Evolutionary conservation across 768 basidiomycete species (phyloP).

Genomic region (Sporobolomyces phaffii): DNA sequence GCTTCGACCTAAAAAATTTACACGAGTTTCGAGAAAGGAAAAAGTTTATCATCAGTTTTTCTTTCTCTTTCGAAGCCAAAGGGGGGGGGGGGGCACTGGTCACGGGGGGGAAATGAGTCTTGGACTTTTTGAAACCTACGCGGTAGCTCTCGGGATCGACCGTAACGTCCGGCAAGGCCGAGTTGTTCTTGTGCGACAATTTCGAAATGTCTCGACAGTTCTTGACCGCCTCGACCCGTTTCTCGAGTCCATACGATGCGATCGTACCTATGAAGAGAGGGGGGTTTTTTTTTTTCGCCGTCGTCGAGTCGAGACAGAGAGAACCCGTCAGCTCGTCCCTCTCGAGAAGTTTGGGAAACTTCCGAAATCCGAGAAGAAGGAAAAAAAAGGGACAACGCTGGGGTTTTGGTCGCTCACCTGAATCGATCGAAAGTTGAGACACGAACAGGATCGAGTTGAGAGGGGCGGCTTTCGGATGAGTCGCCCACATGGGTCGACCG

Average conservation of each 20-base stretch:
- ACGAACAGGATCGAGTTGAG: constrained; percentile 82
- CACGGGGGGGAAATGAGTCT: no score
- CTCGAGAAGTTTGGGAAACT: background rate
- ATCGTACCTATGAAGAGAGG: constrained; percentile 52
- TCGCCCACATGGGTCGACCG: constrained; percentile 89
- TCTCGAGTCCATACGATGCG: constrained; percentile 62
- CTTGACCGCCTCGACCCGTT: constrained; percentile 67
- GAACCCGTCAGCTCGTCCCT: no score
- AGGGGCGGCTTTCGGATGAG: constrained; percentile 67
- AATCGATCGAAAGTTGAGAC: constrained; percentile 61
- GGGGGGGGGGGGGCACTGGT: no score
- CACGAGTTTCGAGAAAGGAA: no score
- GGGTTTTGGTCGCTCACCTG: constrained; percentile 48
- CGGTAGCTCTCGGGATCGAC: constrained; percentile 92
- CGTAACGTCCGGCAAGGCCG: constrained; percentile 67
- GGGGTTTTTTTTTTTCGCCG: no score
- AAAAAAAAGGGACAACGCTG: background rate
- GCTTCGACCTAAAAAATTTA: constrained; percentile 43
- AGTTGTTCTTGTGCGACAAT: constrained; percentile 91
- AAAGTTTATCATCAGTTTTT: no score
- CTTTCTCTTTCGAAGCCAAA: no score
- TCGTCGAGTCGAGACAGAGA: no score
- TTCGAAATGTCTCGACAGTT: constrained; percentile 71
- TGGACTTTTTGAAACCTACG: constrained; percentile 51
- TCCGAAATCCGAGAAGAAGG: background rate